phyloP scores from a whole-genome alignment of 2,329 filamentous ascomycete genomes.

The Xylaria multiplex region DNA sequence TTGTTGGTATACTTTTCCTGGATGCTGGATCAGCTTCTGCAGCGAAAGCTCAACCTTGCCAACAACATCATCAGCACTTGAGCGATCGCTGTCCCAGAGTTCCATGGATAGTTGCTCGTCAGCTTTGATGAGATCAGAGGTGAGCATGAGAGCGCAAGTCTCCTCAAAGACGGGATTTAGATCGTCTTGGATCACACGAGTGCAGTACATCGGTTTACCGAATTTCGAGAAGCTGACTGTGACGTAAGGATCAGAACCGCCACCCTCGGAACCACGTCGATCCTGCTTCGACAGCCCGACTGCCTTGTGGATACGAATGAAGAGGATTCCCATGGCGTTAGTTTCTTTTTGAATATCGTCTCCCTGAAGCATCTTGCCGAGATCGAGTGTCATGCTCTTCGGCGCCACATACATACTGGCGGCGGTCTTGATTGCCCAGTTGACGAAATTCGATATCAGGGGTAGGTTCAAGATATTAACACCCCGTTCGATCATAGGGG shows the following conservation, averaged over 20 bases:
- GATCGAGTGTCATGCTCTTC: slow-evolving; percentile 91
- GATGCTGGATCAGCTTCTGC: slow-evolving; percentile 93
- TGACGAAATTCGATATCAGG: slow-evolving; percentile 95
- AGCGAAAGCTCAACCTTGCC: slow-evolving; percentile 94
- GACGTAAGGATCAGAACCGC: slow-evolving; percentile 94
- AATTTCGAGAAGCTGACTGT: slow-evolving; percentile 96
- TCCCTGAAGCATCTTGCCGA: slow-evolving; percentile 89
- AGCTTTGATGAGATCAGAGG: slow-evolving; percentile 88
- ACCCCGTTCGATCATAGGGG: slow-evolving; percentile 90
- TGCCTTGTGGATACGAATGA: slow-evolving; percentile 90
- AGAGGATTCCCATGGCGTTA: slow-evolving; percentile 86
- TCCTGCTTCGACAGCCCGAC: slow-evolving; percentile 92
- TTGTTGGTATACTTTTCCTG: slow-evolving; percentile 91
- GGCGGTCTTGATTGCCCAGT: slow-evolving; percentile 89
- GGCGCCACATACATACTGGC: slow-evolving; percentile 93
- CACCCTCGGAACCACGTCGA: slow-evolving; percentile 79
- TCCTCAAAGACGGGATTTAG: slow-evolving; percentile 95
- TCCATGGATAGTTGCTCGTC: slow-evolving; percentile 94
- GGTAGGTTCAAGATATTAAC: slow-evolving; percentile 93
- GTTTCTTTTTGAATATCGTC: slow-evolving; percentile 93
- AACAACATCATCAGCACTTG: slow-evolving; percentile 92
- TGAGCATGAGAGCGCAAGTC: slow-evolving; percentile 84
- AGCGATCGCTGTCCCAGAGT: slow-evolving; percentile 94
- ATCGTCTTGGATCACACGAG: slow-evolving; percentile 93
- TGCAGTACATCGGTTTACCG: slow-evolving; percentile 97